These are phyloP conservation scores for Rhizomucor miehei DNA, from an alignment of 371 early-diverging fungal genomes.

Conservation along the genomic window DNA sequence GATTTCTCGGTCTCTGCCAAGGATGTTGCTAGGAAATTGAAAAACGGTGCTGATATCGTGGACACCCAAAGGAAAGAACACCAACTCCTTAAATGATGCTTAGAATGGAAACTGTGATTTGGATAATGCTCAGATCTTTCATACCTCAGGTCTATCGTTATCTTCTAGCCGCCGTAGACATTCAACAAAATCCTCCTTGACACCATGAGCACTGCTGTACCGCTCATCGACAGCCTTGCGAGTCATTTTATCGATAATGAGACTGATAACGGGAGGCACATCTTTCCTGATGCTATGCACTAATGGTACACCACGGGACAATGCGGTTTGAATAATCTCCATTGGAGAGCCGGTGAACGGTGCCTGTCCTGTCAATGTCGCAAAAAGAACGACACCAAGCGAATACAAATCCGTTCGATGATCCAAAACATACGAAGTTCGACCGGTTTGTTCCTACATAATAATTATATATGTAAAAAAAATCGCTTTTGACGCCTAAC, in stretches of 20 bases:
- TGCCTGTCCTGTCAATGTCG: constrained; percentile 43
- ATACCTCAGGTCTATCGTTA: constrained; percentile 1
- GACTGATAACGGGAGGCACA: constrained; percentile 48
- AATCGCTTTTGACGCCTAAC: no score
- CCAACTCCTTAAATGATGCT: constrained; percentile 16
- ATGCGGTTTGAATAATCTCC: constrained; percentile 49
- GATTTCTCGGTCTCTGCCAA: constrained; percentile 36
- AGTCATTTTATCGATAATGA: constrained; percentile 56
- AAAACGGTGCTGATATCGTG: constrained; percentile 44
- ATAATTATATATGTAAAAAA: no score
- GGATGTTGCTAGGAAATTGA: constrained; percentile 32
- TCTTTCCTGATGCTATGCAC: constrained; percentile 29
- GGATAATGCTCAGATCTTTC: background rate
- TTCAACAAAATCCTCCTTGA: constrained; percentile 50
- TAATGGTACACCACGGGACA: constrained; percentile 43
- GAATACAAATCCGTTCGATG: constrained; percentile 59
- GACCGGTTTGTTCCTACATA: constrained; percentile 48
- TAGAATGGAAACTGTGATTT: background rate
- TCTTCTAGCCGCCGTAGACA: constrained; percentile 36
- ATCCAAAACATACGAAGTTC: constrained; percentile 55
- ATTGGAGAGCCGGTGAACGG: constrained; percentile 53
- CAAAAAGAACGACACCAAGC: constrained; percentile 50
- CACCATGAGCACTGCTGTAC: constrained; percentile 54
- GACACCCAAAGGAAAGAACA: constrained; percentile 35
- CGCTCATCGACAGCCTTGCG: constrained; percentile 57